A percentile compares a stretch with the other conserved stretches of the same genome.
Conservation (phyloP, 805 yeast genomes). For the Hanseniaspora osmophila region DNA sequence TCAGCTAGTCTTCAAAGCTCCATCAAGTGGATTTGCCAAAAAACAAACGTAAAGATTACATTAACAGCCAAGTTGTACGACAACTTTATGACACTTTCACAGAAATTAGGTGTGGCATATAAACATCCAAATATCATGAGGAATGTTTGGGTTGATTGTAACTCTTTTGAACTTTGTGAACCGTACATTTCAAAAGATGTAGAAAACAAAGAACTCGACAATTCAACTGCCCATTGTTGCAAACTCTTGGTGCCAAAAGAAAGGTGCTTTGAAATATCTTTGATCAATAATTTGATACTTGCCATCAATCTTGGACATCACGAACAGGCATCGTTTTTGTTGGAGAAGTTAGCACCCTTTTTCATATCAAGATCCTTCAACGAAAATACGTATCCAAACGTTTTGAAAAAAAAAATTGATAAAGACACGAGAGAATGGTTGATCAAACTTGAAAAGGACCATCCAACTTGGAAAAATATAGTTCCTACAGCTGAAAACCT, state of each 20-base stretch:
- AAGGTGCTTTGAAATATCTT: constrained; percentile 26
- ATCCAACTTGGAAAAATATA: constrained; percentile 13
- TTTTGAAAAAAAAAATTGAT: constrained; percentile 14
- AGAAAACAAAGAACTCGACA: constrained; percentile 5
- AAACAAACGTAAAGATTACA: constrained; percentile 32
- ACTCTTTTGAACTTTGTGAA: constrained; percentile 13
- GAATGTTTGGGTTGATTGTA: constrained; percentile 37
- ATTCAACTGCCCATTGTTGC: constrained; percentile 12
- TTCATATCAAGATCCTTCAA: constrained; percentile 27
- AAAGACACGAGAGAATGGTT: constrained; percentile 15
- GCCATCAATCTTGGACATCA: constrained; percentile 37
- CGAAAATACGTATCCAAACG: constrained; percentile 17
- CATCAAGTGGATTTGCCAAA: constrained; percentile 28
- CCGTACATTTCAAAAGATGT: constrained; percentile 10
- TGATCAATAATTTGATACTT: constrained; percentile 34
- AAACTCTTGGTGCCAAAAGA: constrained; percentile 20
- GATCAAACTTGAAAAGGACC: constrained; percentile 17
- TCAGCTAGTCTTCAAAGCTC: constrained; percentile 22
- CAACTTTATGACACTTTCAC: constrained; percentile 38
- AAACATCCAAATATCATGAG: constrained; percentile 45
- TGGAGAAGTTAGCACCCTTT: constrained; percentile 32
- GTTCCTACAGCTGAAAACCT: not conserved
- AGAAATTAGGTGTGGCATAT: constrained; percentile 38
- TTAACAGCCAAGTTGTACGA: constrained; percentile 36
- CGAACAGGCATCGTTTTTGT: constrained; percentile 25